Evolutionary conservation across 495 filamentous ascomycete species (phyloP), one percentile per base, ranked within the genome.

Genomic region (Aspergillus diversus): DNA sequence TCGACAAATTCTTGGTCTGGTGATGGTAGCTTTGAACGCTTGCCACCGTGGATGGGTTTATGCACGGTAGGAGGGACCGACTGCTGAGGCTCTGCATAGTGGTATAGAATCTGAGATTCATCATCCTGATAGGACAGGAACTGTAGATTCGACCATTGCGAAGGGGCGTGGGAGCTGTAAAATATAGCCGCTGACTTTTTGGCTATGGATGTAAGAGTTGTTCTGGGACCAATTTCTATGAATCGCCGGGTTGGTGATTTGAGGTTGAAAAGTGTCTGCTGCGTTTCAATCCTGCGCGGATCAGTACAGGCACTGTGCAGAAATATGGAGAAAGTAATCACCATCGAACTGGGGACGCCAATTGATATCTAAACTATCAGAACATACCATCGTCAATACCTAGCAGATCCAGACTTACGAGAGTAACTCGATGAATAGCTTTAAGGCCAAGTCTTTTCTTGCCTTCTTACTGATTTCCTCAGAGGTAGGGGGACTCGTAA

Each of bases 321-420:
- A 5, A 7, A 15, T 6, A n/a, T 4, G 33, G n/a, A 33, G 4
- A 33, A 7, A 7, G 15, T 53, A 57, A 56, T 58, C 35, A 66
- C 67, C 96, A 99, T 86, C 95, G 87, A 60, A 99, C 95, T 27
- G 96, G 96, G 31, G 92, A 97, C 67, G 96, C 96, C 75, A 99
- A 96, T 76, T 99, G 96, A 79, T 98, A 98, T 32, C 68, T 70
- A 59, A 8, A 42, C 16, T 16, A 42, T 67, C 33, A 70, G 59
- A 39, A 17, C n/a, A 7, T 21, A 7, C n/a, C 32, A 32, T 16
- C 2, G 5, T 27, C 11, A 15, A 46, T 17, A 3, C 15, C 0
- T 9, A 13, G 15, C 13, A 4, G 42, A n/a, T 5, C 37, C 16
- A 43, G 15, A 70, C 69, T 63, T 50, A 71, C 69, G 69, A 66